Conservation (phyloP, 495 filamentous ascomycete genomes). For the Penicillium odoratum region DNA sequence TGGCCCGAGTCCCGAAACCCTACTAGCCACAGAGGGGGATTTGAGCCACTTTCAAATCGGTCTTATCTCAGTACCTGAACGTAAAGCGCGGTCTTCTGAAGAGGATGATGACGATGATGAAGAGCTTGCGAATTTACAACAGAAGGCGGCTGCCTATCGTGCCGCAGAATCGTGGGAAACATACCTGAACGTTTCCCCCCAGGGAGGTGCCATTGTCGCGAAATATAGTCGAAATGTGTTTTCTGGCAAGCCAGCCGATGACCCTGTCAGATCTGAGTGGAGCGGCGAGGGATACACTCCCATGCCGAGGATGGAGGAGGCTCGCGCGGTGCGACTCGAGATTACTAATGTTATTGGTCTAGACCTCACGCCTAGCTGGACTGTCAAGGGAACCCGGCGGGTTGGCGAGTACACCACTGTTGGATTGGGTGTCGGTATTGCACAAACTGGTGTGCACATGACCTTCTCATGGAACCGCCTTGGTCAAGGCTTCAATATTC, state of each 20-base stretch:
- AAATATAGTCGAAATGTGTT: conserved; percentile 46
- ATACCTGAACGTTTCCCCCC: conserved; percentile 28
- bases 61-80: conserved; percentile 28
- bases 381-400: conserved; percentile 37
- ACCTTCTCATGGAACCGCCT: conserved; percentile 44
- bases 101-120: conserved; percentile 32
- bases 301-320: conserved; percentile 29
- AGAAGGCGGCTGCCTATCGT: conserved; percentile 24
- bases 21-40: conserved; percentile 21
- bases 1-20: conserved; percentile 24
- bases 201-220: conserved; percentile 28
- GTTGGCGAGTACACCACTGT: conserved; percentile 42
- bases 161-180: conserved; percentile 39
- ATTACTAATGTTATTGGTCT: conserved; percentile 22
- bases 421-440: conserved; percentile 41
- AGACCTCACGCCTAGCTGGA: conserved; percentile 35
- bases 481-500: conserved; percentile 42
- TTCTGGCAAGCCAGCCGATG: conserved; percentile 35
- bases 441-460: conserved; percentile 37
- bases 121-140: conserved; percentile 10
- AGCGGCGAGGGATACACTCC: conserved; percentile 43
- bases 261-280: conserved; percentile 40
- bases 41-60: conserved; percentile 38
- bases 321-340: conserved; percentile 39
- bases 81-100: conserved; percentile 7